phyloP scores from a whole-genome alignment of 2,329 filamentous ascomycete species.

The Salinomyces thailandicus region DNA sequence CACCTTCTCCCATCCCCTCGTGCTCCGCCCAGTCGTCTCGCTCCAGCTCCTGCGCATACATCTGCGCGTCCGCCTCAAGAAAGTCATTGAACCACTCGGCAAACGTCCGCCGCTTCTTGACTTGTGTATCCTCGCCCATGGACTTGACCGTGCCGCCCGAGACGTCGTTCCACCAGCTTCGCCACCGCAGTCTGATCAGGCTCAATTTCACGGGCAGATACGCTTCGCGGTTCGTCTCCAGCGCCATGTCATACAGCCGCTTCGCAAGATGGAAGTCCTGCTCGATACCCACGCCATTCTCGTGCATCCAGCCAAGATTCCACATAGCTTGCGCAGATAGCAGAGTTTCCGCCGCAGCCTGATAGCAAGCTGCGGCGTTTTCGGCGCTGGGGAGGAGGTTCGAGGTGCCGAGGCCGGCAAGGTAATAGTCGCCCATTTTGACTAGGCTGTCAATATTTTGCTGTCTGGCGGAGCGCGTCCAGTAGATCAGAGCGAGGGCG shows the following conservation, averaged over 20 bases:
- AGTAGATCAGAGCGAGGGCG: slow-evolving; percentile 73
- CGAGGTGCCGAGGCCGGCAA: slow-evolving; percentile 58
- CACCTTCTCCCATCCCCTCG: slow-evolving; percentile 42
- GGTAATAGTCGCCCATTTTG: slow-evolving; percentile 98
- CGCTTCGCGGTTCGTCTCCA: slow-evolving; percentile 82
- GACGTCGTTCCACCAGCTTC: slow-evolving; percentile 90
- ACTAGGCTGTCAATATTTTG: slow-evolving; percentile 87
- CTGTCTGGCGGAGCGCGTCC: slow-evolving; percentile 89
- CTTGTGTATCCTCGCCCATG: slow-evolving; percentile 62
- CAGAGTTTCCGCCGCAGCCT: slow-evolving; percentile 79
- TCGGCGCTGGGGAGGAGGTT: slow-evolving; percentile 55
- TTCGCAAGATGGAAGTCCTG: slow-evolving; percentile 98
- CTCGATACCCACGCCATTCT: slow-evolving; percentile 83
- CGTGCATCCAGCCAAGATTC: slow-evolving; percentile 99
- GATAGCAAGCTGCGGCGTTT: slow-evolving; percentile 88
- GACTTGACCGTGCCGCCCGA: slow-evolving; percentile 86
- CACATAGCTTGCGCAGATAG: slow-evolving; percentile 91
- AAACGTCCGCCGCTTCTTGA: slow-evolving; percentile 31
- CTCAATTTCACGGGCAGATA: slow-evolving; percentile 88
- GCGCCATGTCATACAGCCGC: slow-evolving; percentile 83
- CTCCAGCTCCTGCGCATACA: slow-evolving; percentile 40
- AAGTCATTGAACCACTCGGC: slow-evolving; percentile 83
- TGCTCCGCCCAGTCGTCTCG: slow-evolving; percentile 33
- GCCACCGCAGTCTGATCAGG: slow-evolving; percentile 68
- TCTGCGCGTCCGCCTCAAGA: slow-evolving; percentile 46